Evolutionary conservation across 73 alveolate genomes (phyloP), one percentile per base, ranked within the genome.

Genomic region (Blepharisma stoltei): DNA sequence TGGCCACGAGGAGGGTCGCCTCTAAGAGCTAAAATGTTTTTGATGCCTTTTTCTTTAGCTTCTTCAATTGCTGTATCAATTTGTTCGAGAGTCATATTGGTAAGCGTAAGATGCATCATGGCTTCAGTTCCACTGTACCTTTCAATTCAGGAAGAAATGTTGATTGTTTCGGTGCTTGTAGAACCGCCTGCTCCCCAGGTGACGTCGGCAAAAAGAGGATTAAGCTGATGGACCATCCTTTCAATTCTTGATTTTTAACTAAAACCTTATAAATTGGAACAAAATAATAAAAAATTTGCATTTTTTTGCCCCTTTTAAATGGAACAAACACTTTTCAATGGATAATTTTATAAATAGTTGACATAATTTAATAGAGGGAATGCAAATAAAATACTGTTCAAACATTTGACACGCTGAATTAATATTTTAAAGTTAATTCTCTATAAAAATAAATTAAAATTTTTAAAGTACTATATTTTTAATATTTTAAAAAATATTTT

Each of bases 171-270:
- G 71, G 85, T 87, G 6, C 92, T 67, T 5, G 97, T 78, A 20
- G 93, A 86, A 37, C 92, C 91, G 1, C 93, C 97, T 5, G 95
- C 97, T 6, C 93, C 90, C 97, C 97, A 90, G 9, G 97, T 90
- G 55, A 90, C 86, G 81, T 90, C 97, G 8, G 86, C 85, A 86
- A 89, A 90, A 41, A 88, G 78, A 9, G 97, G 97, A 65, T 87
- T 83, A 46, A 88, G 67, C 46, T 80, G 67, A 67, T 80, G 14
- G 46, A 83, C 80, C 87, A 85, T 76, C 55, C 93, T 76, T 41
- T 81, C 93, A 47, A 80, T 76, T 81, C 88, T 75, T 0, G 71
- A 86, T 41, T 23, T 7, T n/a, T n/a, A n/a, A n/a, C n/a, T n/a
- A n/a, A 14, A 20, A 18, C 6, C 7, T 6, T 14, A 38, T 0